These are phyloP conservation scores for Scheffersomyces illinoinensis DNA, from an alignment of 1,139 yeast species.

Conservation along the genomic window DNA sequence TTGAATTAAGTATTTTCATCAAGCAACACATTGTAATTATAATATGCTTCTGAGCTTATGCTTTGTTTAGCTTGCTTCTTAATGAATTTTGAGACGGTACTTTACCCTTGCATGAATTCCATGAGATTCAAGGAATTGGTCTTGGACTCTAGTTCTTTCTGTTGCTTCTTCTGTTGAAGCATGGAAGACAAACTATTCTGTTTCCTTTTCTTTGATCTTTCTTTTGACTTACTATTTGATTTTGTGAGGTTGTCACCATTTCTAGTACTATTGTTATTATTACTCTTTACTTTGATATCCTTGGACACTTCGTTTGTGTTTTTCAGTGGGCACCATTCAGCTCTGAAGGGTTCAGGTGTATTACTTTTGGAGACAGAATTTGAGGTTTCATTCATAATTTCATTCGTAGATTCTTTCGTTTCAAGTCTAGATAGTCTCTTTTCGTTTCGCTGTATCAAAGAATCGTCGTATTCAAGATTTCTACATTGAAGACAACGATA, in stretches of 20 bases:
- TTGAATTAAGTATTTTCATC: too few relatives aligned
- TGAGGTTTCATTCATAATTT: background rate
- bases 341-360: conserved; percentile 2
- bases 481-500: conserved; percentile 34
- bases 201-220: conserved; percentile 31
- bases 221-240: conserved; percentile 18
- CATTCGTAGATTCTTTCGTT: background rate
- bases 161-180: conserved; percentile 44
- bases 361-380: background rate
- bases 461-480: conserved; percentile 9
- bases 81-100: background rate
- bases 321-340: conserved; percentile 3
- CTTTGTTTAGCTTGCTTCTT: too few relatives aligned
- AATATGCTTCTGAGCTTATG: too few relatives aligned
- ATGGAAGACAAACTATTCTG: conserved; percentile 36
- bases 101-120: conserved; percentile 44
- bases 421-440: background rate
- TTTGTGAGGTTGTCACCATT: background rate
- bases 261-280: conserved; percentile 4
- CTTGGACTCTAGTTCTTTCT: conserved; percentile 25
- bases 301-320: conserved; percentile 3
- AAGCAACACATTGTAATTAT: too few relatives aligned
- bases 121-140: conserved; percentile 42
- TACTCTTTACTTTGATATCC: conserved; percentile 5
- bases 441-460: conserved; percentile 9